Evolutionary conservation across 306 rosid genomes (phyloP).

Genomic region (Luffa acutangula): DNA sequence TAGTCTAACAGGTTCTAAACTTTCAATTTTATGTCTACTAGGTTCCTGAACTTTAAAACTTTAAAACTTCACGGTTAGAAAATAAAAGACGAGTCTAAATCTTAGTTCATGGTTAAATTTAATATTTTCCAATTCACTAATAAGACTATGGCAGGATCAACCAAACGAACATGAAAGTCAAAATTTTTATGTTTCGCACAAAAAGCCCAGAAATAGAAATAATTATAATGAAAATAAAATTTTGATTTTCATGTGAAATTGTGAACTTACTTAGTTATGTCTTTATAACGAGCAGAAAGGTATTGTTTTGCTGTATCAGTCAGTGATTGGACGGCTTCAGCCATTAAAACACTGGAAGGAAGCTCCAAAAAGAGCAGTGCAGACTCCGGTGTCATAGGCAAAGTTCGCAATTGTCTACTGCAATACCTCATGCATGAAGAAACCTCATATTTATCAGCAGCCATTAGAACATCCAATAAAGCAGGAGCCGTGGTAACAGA

Average conservation of each 20-base stretch:
- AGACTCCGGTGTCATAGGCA: slow-evolving; percentile 83
- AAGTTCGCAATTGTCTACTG: slow-evolving; percentile 55
- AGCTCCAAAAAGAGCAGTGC: slow-evolving; percentile 90
- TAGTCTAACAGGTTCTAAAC: not conserved
- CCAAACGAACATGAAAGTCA: not conserved
- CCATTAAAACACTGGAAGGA: slow-evolving; percentile 87
- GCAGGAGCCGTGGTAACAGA: slow-evolving; percentile 57
- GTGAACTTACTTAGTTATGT: slow-evolving; percentile 62
- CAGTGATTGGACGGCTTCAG: slow-evolving; percentile 83
- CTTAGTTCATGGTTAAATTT: not conserved
- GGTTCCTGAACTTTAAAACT: not conserved
- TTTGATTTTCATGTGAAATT: not conserved
- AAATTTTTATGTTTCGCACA: not conserved
- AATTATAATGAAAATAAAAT: not conserved
- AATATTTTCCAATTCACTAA: not conserved
- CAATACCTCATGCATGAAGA: slow-evolving; percentile 96
- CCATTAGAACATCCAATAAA: slow-evolving; percentile 86
- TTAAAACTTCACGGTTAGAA: not conserved
- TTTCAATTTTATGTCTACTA: not conserved
- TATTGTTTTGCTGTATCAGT: slow-evolving; percentile 86
- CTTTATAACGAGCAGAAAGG: slow-evolving; percentile 79
- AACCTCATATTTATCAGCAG: slow-evolving; percentile 95
- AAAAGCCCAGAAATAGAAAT: not conserved
- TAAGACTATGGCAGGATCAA: not conserved
- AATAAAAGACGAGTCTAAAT: not conserved